Evolutionary conservation across 164 flowering plant species (phyloP).

Genomic region (Litsea cubeba): DNA sequence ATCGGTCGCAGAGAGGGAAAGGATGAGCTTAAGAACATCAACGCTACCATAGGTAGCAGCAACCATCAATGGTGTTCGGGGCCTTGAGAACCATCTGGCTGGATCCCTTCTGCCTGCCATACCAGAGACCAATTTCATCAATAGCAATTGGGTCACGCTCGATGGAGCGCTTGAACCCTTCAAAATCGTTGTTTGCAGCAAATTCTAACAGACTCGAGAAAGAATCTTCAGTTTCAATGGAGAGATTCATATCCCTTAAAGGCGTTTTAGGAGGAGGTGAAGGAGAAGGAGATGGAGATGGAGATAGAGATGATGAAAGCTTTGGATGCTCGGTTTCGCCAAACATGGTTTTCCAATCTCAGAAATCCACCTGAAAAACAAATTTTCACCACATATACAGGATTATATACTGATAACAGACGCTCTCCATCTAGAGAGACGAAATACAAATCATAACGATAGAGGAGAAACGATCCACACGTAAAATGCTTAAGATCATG

Average conservation of each 20-base stretch:
- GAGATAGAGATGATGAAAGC: too few species aligned
- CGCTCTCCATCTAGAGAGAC: too few species aligned
- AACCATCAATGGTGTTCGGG: slow-evolving; percentile 82
- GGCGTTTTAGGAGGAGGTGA: too few species aligned
- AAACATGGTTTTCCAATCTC: too few species aligned
- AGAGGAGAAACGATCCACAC: too few species aligned
- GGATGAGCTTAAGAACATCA: slow-evolving; percentile 48
- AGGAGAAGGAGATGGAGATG: too few species aligned
- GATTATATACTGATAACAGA: too few species aligned
- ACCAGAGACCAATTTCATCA: slow-evolving; percentile 16
- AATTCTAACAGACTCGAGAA: slow-evolving; percentile 16
- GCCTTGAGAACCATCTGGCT: slow-evolving; percentile 72
- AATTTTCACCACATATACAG: too few species aligned
- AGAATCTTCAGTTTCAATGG: neutral
- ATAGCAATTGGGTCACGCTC: slow-evolving; percentile 12
- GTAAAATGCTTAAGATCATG: too few species aligned
- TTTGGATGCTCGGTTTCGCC: too few species aligned
- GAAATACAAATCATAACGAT: too few species aligned
- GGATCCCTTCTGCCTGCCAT: slow-evolving; percentile 18
- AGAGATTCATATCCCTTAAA: neutral
- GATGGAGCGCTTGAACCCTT: slow-evolving; percentile 5
- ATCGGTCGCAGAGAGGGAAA: slow-evolving; percentile 38
- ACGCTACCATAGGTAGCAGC: slow-evolving; percentile 73
- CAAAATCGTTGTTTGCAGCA: slow-evolving; percentile 14
- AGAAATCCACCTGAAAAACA: too few species aligned